phyloP scores from a whole-genome alignment of 2,329 filamentous ascomycete species.

The Incumbomyces lentus region DNA sequence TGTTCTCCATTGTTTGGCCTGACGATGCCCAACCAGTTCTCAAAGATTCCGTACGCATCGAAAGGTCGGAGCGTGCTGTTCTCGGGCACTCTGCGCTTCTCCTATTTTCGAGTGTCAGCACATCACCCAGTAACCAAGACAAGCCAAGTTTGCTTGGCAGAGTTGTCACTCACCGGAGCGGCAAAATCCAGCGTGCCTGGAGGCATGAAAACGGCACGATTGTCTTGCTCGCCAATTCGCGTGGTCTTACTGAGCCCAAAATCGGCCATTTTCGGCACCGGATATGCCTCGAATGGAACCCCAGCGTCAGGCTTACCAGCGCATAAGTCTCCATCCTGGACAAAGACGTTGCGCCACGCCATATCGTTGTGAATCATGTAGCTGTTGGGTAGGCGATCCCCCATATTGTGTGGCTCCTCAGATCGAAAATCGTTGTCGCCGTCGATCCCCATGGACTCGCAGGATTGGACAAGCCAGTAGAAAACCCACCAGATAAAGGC shows the following conservation, averaged over 20 bases:
- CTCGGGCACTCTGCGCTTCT: not conserved
- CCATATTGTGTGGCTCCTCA: slow-evolving; percentile 5
- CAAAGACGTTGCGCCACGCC: slow-evolving; percentile 6
- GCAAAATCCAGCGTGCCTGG: not conserved
- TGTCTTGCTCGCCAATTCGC: not conserved
- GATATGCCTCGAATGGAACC: slow-evolving; percentile 6
- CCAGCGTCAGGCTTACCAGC: not conserved
- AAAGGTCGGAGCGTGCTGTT: not conserved
- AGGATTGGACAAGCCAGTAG: slow-evolving; percentile 9
- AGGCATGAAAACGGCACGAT: not conserved
- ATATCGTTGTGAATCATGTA: slow-evolving; percentile 15
- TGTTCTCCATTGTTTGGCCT: not conserved
- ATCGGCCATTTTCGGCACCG: slow-evolving; percentile 13
- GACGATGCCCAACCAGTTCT: not conserved
- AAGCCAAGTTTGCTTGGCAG: not conserved
- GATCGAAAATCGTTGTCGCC: not conserved
- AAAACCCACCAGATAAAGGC: slow-evolving; percentile 16
- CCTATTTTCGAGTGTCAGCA: not conserved
- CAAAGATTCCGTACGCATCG: not conserved
- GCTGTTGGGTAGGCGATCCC: not conserved
- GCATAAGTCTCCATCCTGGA: not conserved
- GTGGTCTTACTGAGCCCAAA: slow-evolving; percentile 13
- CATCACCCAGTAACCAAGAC: not conserved
- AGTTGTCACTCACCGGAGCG: slow-evolving; percentile 5
- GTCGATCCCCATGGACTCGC: slow-evolving; percentile 1